These are phyloP conservation scores for Saturnispora zaruensis DNA, from an alignment of 805 yeast species.

Conservation along the genomic window DNA sequence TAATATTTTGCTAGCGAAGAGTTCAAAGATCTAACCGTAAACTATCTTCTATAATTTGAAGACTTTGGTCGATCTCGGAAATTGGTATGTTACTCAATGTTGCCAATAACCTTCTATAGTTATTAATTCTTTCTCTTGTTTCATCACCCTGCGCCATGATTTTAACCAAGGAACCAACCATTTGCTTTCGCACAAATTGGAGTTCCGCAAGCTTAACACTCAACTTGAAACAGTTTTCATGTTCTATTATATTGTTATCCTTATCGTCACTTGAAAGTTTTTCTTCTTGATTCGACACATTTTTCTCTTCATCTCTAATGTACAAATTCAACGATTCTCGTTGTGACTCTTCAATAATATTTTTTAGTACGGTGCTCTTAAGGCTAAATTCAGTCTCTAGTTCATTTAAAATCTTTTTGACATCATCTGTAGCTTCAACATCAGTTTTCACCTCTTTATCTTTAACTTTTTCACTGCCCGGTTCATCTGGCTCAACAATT, in stretches of 20 bases:
- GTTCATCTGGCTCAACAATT: slow-evolving; percentile 1
- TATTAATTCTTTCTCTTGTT: slow-evolving; percentile 48
- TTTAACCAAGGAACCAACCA: slow-evolving; percentile 39
- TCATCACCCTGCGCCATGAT: slow-evolving; percentile 32
- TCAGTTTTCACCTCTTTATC: slow-evolving; percentile 13
- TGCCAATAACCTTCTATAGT: slow-evolving; percentile 60
- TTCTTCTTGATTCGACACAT: slow-evolving; percentile 14
- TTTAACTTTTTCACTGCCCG: slow-evolving; percentile 1
- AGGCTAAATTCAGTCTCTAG: slow-evolving; percentile 14
- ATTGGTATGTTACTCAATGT: slow-evolving; percentile 60
- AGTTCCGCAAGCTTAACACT: slow-evolving; percentile 40
- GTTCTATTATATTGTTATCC: background rate
- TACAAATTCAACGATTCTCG: slow-evolving; percentile 37
- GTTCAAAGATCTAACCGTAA: slow-evolving; percentile 8
- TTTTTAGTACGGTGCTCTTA: slow-evolving; percentile 18
- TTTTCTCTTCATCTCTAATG: slow-evolving; percentile 32
- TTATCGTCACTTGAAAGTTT: background rate
- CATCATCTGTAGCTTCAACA: slow-evolving; percentile 15
- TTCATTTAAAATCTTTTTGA: slow-evolving; percentile 14
- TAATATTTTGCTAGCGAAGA: background rate
- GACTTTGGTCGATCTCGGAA: slow-evolving; percentile 57
- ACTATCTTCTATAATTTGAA: slow-evolving; percentile 46
- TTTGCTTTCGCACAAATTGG: slow-evolving; percentile 46
- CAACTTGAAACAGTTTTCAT: slow-evolving; percentile 8
- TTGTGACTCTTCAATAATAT: slow-evolving; percentile 34